phyloP scores from a whole-genome alignment of 305 asterid species.

The Rubia peregrina region DNA sequence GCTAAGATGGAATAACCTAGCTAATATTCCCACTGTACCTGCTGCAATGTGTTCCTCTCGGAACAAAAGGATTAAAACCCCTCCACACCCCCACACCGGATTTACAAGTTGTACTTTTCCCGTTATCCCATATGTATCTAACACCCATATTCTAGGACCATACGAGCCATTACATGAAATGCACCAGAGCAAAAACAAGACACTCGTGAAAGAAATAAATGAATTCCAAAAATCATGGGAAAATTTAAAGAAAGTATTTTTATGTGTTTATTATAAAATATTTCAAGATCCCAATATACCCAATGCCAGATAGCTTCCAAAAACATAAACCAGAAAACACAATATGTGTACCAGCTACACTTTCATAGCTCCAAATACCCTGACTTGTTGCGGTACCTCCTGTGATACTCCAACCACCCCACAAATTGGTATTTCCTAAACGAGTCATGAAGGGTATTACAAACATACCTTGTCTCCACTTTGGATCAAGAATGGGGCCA shows the following conservation, averaged over 20 bases:
- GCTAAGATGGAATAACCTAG: no score
- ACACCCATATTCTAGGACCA: no score
- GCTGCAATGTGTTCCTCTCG: no score
- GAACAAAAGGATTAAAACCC: no score
- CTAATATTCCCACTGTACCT: no score
- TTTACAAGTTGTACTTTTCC: no score
- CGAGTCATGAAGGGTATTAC: background rate
- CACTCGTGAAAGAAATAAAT: no score
- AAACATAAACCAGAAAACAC: background rate
- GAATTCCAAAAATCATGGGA: background rate
- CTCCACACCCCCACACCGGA: no score
- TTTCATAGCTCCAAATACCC: background rate
- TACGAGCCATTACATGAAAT: no score
- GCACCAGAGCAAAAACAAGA: no score
- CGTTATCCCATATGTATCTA: no score
- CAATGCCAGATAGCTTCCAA: background rate
- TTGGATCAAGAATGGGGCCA: background rate
- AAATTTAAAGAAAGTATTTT: background rate
- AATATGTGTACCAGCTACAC: background rate
- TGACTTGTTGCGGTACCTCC: background rate
- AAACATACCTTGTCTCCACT: background rate
- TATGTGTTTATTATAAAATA: background rate
- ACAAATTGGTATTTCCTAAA: background rate
- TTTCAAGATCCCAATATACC: constrained; percentile 6
- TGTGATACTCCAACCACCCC: background rate